Conservation (phyloP, 495 filamentous ascomycete species). For the Neurospora sp. region DNA sequence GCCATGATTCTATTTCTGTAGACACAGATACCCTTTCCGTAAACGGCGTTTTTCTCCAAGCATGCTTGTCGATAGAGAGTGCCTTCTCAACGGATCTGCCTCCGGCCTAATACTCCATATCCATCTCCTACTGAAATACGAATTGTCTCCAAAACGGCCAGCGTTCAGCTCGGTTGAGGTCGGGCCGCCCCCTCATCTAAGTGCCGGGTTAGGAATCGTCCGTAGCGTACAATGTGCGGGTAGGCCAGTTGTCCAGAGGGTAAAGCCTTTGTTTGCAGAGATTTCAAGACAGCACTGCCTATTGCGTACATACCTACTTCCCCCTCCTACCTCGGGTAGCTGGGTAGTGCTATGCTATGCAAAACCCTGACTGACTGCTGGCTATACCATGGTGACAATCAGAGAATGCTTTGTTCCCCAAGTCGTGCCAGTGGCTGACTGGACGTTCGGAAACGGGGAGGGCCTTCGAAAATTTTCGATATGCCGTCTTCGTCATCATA, state of each 20-base stretch:
- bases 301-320: neutral
- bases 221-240: neutral
- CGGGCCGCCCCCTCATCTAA: neutral
- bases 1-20: neutral
- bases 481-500: neutral
- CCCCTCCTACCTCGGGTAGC: neutral
- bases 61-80: neutral
- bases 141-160: neutral
- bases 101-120: neutral
- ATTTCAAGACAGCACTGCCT: neutral
- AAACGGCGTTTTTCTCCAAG: neutral
- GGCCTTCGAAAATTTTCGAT: neutral
- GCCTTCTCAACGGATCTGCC: too few species aligned
- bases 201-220: neutral
- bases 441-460: neutral
- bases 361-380: neutral
- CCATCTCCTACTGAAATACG: neutral
- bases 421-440: neutral
- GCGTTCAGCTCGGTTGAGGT: neutral
- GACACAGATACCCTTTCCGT: neutral
- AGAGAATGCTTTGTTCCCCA: neutral
- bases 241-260: neutral
- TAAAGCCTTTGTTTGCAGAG: neutral
- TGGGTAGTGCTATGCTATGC: neutral
- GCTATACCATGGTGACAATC: neutral